phyloP scores from a whole-genome alignment of 495 filamentous ascomycete genomes.

The Evansstolkia leycettana region DNA sequence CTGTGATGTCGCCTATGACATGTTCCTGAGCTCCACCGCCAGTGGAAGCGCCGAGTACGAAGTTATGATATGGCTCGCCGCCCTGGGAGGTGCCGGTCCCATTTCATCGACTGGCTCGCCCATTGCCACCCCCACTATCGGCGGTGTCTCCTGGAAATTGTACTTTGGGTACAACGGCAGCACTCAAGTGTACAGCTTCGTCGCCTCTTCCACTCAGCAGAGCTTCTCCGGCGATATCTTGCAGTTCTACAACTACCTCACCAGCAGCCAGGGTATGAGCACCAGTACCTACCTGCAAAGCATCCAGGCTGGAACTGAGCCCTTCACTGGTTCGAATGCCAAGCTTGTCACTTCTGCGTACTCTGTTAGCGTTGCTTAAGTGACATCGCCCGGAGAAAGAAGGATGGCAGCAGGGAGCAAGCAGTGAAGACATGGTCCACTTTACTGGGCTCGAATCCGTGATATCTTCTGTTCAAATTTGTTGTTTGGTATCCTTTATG shows the following conservation, averaged over 20 bases:
- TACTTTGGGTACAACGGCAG: slow-evolving; percentile 42
- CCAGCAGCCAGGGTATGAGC: slow-evolving; percentile 32
- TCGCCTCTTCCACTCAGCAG: slow-evolving; percentile 32
- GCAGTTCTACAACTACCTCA: slow-evolving; percentile 46
- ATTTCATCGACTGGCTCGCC: slow-evolving; percentile 45
- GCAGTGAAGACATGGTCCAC: too few species aligned
- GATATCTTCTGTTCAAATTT: too few species aligned
- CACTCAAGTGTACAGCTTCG: slow-evolving; percentile 50
- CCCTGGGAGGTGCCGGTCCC: slow-evolving; percentile 48
- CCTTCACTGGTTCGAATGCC: slow-evolving; percentile 33
- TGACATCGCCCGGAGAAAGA: too few species aligned
- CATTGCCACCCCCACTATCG: slow-evolving; percentile 40
- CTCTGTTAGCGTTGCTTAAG: slow-evolving; percentile 29
- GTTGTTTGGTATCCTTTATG: too few species aligned
- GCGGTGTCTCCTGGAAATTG: slow-evolving; percentile 37
- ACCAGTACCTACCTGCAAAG: slow-evolving; percentile 41
- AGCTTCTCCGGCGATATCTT: slow-evolving; percentile 44
- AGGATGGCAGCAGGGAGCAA: too few species aligned
- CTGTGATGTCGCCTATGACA: slow-evolving; percentile 55
- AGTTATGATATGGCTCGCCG: slow-evolving; percentile 61
- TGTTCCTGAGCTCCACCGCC: slow-evolving; percentile 42
- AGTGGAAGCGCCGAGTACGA: slow-evolving; percentile 42
- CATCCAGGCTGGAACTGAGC: slow-evolving; percentile 46
- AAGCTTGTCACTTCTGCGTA: slow-evolving; percentile 25
- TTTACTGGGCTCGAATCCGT: too few species aligned